Evolutionary conservation across 169 alveolate species (phyloP).

Genomic region (Blepharisma undulans): DNA sequence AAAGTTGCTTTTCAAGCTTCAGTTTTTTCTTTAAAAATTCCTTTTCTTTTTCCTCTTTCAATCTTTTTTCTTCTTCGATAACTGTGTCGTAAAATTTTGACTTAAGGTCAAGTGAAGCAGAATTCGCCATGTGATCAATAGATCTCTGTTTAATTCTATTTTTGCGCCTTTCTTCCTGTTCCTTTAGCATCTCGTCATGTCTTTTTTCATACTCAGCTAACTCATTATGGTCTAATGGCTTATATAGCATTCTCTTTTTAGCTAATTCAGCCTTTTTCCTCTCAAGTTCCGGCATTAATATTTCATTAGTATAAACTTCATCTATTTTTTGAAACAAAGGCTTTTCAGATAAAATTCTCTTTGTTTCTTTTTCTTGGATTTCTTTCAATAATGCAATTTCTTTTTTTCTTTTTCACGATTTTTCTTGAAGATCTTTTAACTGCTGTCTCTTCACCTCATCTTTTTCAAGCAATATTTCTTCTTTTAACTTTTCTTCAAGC

Average conservation of each 20-base stretch:
- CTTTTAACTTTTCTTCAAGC: not conserved
- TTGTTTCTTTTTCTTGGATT: not conserved
- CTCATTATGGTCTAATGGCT: not conserved
- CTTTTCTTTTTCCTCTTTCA: constrained; percentile 1
- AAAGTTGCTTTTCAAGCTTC: not conserved
- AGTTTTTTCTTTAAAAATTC: not conserved
- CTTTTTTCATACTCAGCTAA: not conserved
- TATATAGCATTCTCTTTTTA: not conserved
- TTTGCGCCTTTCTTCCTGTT: not conserved
- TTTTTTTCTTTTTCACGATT: not conserved
- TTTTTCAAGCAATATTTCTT: not conserved
- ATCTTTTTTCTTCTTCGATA: constrained; percentile 23
- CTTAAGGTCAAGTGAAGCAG: not conserved
- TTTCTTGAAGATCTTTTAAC: not conserved
- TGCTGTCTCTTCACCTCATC: not conserved
- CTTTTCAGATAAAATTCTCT: not conserved
- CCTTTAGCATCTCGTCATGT: not conserved
- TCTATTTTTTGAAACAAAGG: not conserved
- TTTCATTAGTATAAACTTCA: not conserved
- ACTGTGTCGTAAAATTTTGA: not conserved
- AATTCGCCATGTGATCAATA: not conserved
- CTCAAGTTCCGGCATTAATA: constrained; percentile 33
- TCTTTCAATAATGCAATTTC: constrained; percentile 3
- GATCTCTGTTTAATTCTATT: not conserved
- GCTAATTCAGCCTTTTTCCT: constrained; percentile 31